Percentiles rank a stretch among this genome's conserved stretches.
These are phyloP conservation scores for Podila minutissima DNA, from an alignment of 192 early-diverging fungal genomes.

Conservation along the genomic window DNA sequence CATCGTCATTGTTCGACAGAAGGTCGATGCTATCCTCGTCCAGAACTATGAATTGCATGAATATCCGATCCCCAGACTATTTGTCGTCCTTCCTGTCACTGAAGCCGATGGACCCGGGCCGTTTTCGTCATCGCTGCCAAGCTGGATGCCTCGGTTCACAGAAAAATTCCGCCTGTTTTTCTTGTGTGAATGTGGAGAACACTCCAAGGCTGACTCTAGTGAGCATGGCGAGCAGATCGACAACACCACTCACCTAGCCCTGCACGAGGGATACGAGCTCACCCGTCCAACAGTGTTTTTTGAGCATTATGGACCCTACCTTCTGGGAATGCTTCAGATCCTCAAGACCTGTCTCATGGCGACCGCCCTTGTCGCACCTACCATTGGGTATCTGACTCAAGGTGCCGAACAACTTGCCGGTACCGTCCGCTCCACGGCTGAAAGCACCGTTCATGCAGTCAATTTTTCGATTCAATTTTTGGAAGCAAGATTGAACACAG, in stretches of 20 bases:
- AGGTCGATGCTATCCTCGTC: neutral
- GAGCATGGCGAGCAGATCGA: neutral
- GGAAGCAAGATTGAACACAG: too few relatives aligned
- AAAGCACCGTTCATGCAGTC: too few relatives aligned
- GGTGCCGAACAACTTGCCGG: too few relatives aligned
- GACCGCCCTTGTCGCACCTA: too few relatives aligned
- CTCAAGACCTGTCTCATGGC: neutral
- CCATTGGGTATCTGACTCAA: too few relatives aligned
- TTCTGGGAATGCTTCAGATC: neutral
- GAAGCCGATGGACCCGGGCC: neutral
- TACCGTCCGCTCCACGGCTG: too few relatives aligned
- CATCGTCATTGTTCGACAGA: too few relatives aligned
- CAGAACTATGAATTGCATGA: neutral
- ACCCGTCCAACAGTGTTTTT: neutral
- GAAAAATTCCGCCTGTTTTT: neutral
- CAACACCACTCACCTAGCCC: neutral
- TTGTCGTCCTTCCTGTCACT: neutral
- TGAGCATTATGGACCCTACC: neutral
- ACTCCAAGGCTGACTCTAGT: neutral
- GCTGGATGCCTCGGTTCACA: neutral
- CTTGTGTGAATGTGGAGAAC: neutral
- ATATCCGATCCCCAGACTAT: neutral
- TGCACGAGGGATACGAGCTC: constrained; percentile 1
- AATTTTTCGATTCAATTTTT: too few relatives aligned
- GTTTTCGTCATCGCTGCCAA: neutral